Base-by-base conservation (phyloP, 1,284 basidiomycete species). In the Apiotrichum domesticum region DNA sequence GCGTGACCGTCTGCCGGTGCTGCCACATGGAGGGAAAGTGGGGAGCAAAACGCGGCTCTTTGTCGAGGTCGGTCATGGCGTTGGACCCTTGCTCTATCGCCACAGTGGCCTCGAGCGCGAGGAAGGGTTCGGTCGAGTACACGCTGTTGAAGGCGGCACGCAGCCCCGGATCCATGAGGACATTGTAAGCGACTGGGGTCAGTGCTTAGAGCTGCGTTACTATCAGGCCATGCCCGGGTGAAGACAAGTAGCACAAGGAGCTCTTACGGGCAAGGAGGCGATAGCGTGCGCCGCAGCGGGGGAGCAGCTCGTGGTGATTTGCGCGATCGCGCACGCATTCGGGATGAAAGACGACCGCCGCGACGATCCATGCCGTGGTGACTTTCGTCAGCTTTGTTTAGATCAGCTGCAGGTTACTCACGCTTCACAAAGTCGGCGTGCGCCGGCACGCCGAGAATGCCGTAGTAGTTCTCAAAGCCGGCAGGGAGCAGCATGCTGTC, bases 391-490 rank as follows among this genome's bases (percentile, higher is more conserved):
- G 46, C 15, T 8, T 14, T 15, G 41, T 39, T 39, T 39, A 13
- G 37, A 21, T 21, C 21, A 21, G 21, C 21, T 21, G 21, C 21
- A 21, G 21, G 21, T 21, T 13, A 49, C 47, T 49, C 37, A 49
- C 47, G 35, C 8, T 29, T 21, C 3, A 40, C 15, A 9, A 10
- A 5, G 47, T 49, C 47, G 4, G n/a, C 47, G 6, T 21, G 8
- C 7, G 14, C 13, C 3, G 35, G 8, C 9, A 49, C 35, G 15
- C 47, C 47, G n/a, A 49, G 15, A 11, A 49, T 49, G 35, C 15
- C 47, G 11, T 49, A 49, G 47, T 49, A 49, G 47, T 49, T 40
- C 37, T 49, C 35, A 29, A 49, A 49, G 13, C 21, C 35, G 5
- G 21, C 21, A 21, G 21, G 21, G 21, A 21, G 21, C 21, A 21